Conservation (phyloP, 495 filamentous ascomycete species). For the Apiosordaria backusii region DNA sequence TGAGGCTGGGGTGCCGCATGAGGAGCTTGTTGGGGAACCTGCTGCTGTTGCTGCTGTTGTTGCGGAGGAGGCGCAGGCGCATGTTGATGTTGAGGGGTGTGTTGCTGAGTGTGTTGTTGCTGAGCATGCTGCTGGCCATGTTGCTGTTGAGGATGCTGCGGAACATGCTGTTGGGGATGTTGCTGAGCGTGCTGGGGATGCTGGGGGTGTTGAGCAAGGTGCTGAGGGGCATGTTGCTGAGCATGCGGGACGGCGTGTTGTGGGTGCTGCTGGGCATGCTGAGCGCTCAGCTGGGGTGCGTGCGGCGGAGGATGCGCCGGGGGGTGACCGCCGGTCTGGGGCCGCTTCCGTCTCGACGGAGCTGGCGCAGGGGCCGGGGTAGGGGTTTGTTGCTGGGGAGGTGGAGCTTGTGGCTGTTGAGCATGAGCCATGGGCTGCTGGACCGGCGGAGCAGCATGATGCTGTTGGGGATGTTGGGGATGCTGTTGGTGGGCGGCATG, state of each 20-base stretch:
- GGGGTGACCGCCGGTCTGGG: conserved; percentile 28
- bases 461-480: conserved; percentile 35
- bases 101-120: conserved; percentile 9
- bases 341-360: conserved; percentile 29
- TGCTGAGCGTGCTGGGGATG: conserved; percentile 10
- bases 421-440: conserved; percentile 40
- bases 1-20: not conserved
- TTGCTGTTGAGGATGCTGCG: conserved; percentile 8
- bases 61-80: not conserved
- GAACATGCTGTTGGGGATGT: conserved; percentile 9
- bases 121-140: conserved; percentile 17
- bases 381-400: conserved; percentile 42
- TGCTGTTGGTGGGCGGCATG: conserved; percentile 10
- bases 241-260: conserved; percentile 24
- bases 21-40: not conserved
- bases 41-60: conserved; percentile 7
- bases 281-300: conserved; percentile 17
- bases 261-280: conserved; percentile 16
- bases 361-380: conserved; percentile 35
- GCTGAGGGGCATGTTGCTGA: conserved; percentile 22
- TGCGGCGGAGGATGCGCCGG: conserved; percentile 23
- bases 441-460: conserved; percentile 23
- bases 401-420: conserved; percentile 32
- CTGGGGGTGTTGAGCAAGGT: conserved; percentile 22
- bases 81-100: conserved; percentile 1